Evolutionary conservation across 257 asterid species (phyloP), one percentile per base, ranked within the genome.

Genomic region (Salvia rosmarinus): DNA sequence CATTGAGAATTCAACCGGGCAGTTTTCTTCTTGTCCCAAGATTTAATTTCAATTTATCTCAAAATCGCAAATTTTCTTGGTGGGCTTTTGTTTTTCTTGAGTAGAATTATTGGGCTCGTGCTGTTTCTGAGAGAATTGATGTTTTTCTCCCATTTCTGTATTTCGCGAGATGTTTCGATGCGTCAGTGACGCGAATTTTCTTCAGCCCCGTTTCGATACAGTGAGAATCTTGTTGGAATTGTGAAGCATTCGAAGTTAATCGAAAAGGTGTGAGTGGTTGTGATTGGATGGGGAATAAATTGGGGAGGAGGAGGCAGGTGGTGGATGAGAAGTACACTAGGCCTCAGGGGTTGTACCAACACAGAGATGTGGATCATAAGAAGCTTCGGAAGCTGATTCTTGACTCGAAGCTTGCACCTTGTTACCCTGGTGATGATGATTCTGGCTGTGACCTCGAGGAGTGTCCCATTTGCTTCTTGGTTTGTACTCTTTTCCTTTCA

Each of bases 381-480:
- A 95, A 95, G 92, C 96, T 95, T 4, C 82, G 92, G 84, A 91
- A 90, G 83, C 93, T 95, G 75, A 95, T 95, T 76, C 87, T 91
- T 19, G 96, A 88, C 73, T 90, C 99, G 11, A 91, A 95, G 81
- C 85, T 95, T 28, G 99, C 99, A 8, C 99, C 99, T 76, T 95
- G 99, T 81, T 95, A 87, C 62, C 98, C 98, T 49, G 99, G 98
- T 19, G 97, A 89, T 43, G 99, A 95, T 79, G 99, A 95, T 67
- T 82, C 75, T 77, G 87, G 66, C 66, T 77, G 75, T 68, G 96
- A 95, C 72, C 97, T 89, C 42, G 99, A 95, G 76, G 99, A 95
- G 75, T 95, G 99, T 71, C 98, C 98, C 78, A 91, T 95, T 80
- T 95, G 99, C 87, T 95, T 95, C 98, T 90, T 95, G 98, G 99